phyloP scores from a whole-genome alignment of 352 stramenopile species.

The Globisporangium perplexum region DNA sequence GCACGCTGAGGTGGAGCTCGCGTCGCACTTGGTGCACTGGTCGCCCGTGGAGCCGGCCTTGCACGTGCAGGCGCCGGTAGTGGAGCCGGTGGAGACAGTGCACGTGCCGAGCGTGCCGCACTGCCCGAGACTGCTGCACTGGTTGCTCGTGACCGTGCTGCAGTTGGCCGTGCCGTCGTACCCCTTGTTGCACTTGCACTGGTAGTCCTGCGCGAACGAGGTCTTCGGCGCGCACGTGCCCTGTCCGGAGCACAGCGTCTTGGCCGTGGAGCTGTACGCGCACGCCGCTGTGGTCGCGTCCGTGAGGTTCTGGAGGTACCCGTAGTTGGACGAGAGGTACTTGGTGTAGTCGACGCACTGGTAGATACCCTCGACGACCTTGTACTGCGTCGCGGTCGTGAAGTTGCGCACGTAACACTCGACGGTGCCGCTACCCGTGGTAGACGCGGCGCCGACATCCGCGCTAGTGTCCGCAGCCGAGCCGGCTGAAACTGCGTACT shows the following conservation, averaged over 20 bases:
- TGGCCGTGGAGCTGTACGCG: conserved; percentile 32
- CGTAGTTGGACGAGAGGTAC: conserved; percentile 48
- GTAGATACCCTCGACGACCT: conserved; percentile 67
- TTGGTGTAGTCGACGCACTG: conserved; percentile 66
- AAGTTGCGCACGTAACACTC: conserved; percentile 73
- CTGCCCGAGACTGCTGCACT: conserved; percentile 67
- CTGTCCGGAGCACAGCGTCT: conserved; percentile 60
- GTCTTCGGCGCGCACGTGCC: conserved; percentile 60
- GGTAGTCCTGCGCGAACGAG: conserved; percentile 56
- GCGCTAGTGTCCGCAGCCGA: conserved; percentile 13
- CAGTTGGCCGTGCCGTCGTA: conserved; percentile 59
- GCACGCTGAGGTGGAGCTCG: conserved; percentile 24
- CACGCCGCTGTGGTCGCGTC: conserved; percentile 43
- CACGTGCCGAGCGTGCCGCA: conserved; percentile 59
- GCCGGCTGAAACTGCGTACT: conserved; percentile 30
- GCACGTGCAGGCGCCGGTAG: conserved; percentile 42
- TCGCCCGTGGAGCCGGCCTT: conserved; percentile 42
- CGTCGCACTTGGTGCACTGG: conserved; percentile 63
- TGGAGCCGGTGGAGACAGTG: conserved; percentile 18
- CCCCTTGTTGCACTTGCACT: conserved; percentile 72
- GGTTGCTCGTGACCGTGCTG: conserved; percentile 41
- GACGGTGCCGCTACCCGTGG: conserved; percentile 30
- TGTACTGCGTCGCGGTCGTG: conserved; percentile 28
- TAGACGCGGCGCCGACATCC: conserved; percentile 14
- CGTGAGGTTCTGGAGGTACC: conserved; percentile 62